phyloP scores from a whole-genome alignment of 305 asterid species.

The Solanum hybrid region DNA sequence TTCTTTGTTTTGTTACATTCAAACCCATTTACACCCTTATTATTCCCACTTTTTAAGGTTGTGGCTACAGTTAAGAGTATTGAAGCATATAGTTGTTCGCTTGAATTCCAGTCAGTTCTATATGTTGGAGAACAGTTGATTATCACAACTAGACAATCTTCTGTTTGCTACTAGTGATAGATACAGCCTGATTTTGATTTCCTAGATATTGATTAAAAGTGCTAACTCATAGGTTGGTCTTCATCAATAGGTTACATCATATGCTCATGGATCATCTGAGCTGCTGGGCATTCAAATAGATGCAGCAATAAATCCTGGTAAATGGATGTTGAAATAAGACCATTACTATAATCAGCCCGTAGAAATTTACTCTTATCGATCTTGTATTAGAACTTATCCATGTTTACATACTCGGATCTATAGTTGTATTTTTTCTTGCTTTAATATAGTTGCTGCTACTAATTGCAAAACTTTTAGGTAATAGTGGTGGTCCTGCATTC shows the following conservation, averaged over 20 bases:
- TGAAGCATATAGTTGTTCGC: neutral
- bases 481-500: constrained; percentile 99
- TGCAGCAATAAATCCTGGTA: constrained; percentile 98
- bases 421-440: neutral
- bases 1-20: neutral
- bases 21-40: neutral
- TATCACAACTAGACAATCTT: neutral
- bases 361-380: neutral
- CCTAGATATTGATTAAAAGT: neutral
- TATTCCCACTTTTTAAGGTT: neutral
- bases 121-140: neutral
- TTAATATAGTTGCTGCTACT: constrained; percentile 17
- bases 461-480: constrained; percentile 44
- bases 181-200: neutral
- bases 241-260: constrained; percentile 74
- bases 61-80: neutral
- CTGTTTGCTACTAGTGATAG: neutral
- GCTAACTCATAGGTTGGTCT: constrained; percentile 1
- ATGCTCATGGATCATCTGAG: constrained; percentile 96
- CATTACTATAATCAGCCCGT: neutral
- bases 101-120: neutral
- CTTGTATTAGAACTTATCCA: neutral
- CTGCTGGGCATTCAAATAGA: constrained; percentile 97
- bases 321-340: neutral
- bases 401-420: neutral